A percentile compares a stretch with the other conserved stretches of the same genome.
phyloP scores from a whole-genome alignment of 1,284 basidiomycete genomes.

The Spongispora temasekensis region DNA sequence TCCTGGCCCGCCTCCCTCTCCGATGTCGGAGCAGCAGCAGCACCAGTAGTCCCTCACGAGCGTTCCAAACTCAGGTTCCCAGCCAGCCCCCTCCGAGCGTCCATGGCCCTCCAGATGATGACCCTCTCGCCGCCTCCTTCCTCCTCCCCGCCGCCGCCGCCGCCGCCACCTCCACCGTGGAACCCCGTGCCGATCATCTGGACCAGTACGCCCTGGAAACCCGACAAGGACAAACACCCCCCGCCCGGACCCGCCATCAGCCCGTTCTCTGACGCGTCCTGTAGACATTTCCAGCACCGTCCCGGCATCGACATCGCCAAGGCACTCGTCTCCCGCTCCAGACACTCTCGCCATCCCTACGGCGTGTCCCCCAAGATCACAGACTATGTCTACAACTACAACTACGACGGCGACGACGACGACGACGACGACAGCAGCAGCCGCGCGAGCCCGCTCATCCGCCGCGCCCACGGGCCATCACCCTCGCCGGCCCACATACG shows the following conservation, averaged over 20 bases:
- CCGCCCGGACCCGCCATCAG: slow-evolving; percentile 1
- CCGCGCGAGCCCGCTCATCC: slow-evolving; percentile 1
- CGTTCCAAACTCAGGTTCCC: slow-evolving; percentile 10
- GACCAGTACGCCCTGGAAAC: slow-evolving; percentile 30
- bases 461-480: background rate
- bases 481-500: no score
- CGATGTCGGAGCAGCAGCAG: no score
- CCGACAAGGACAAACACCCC: slow-evolving; percentile 1
- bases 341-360: slow-evolving; percentile 18
- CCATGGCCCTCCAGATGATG: no score
- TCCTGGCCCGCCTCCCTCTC: slow-evolving; percentile 22
- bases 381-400: background rate
- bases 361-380: no score
- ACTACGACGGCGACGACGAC: no score
- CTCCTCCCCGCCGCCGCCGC: slow-evolving; percentile 21
- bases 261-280: no score
- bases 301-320: slow-evolving; percentile 10
- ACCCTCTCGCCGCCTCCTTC: no score
- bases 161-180: slow-evolving; percentile 21
- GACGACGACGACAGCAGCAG: no score
- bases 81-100: slow-evolving; percentile 27
- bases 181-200: slow-evolving; percentile 18
- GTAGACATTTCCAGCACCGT: background rate
- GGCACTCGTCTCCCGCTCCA: slow-evolving; percentile 26
- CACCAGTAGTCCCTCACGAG: slow-evolving; percentile 7